Evolutionary conservation across 2,329 filamentous ascomycete species (phyloP), one percentile per base, ranked within the genome.

Genomic region (Fonsecaea erecta): DNA sequence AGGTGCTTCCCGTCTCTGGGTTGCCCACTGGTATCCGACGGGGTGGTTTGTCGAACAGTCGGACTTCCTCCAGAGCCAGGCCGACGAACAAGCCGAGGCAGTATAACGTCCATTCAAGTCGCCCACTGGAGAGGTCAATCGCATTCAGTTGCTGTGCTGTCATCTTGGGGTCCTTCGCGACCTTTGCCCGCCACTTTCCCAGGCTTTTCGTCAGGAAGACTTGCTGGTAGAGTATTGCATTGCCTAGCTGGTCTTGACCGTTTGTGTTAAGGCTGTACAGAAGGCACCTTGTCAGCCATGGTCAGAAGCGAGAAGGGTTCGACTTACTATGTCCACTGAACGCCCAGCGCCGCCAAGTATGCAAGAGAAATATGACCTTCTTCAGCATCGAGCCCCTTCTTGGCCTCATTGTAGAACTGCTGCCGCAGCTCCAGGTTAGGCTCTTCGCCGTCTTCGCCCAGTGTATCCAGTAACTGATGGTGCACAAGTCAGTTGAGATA

Each of bases 341-440:
- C 70, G 1, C 72, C 75, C 16, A 76, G 56, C 1, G 74, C 74
- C 65, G 77, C 75, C 5, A 76, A 68, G 12, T 72, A 73, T 6
- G 74, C 57, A n/a, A 77, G 60, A 2, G 69, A 74, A 12, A 75
- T 69, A 51, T 71, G 69, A 4, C 74, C 75, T 37, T 75, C 71
- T 64, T 75, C 72, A 34, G 73, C 64, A 7, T 75, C 73, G 8
- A 75, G 67, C 4, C 72, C 67, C 7, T 63, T 71, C 60, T 73
- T 76, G 4, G 75, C 75, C 65, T 78, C 75, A 24, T 71, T 66
- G 62, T 76, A 77, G 48, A 77, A 77, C 48, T 75, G 74, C 8
- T 71, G 61, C 21, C 66, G 56, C 16, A 68, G 48, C 43, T 73
- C 73, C 26, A 70, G 60, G 14, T 72, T 69, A 3, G 72, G 66